Conservation (phyloP, 352 stramenopile genomes). For the Phytopythium mirpurense region DNA sequence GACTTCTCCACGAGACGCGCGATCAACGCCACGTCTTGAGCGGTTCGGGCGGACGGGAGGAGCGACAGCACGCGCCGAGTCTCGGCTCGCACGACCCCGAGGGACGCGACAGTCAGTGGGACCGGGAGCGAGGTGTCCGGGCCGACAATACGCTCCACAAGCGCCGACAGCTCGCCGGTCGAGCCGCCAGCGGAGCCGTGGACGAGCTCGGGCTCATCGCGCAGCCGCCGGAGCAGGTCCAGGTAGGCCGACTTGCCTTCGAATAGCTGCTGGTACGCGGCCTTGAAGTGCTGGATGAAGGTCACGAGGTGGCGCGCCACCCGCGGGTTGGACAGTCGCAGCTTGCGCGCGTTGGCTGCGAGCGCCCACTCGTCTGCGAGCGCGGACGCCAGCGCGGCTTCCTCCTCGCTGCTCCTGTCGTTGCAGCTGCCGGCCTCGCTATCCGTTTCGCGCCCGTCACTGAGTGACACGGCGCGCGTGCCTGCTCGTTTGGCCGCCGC, state of each 20-base stretch:
- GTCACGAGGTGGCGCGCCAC: constrained; percentile 63
- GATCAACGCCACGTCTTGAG: constrained; percentile 48
- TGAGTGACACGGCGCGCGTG: constrained; percentile 2
- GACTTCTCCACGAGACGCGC: constrained; percentile 51
- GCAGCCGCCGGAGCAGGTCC: constrained; percentile 57
- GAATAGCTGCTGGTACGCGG: constrained; percentile 71
- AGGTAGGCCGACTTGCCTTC: constrained; percentile 70
- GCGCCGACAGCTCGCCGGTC: constrained; percentile 7
- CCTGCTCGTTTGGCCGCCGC: constrained; percentile 34
- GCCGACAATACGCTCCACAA: background rate
- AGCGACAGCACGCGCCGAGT: constrained; percentile 53
- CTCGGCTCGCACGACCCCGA: constrained; percentile 65
- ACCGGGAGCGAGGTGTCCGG: background rate
- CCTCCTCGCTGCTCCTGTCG: constrained; percentile 25
- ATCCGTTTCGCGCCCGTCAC: background rate
- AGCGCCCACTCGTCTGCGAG: constrained; percentile 71
- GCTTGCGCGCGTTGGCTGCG: constrained; percentile 45
- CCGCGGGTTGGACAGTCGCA: constrained; percentile 61
- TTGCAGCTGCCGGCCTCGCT: background rate
- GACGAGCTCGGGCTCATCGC: constrained; percentile 45
- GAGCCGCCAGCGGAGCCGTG: constrained; percentile 52
- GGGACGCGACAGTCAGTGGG: constrained; percentile 26
- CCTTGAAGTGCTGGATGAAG: constrained; percentile 79
- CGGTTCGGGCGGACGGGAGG: constrained; percentile 22
- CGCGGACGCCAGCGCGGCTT: constrained; percentile 51